phyloP scores from a whole-genome alignment of 441 rosid genomes.

The Pelargonium fulgidum region DNA sequence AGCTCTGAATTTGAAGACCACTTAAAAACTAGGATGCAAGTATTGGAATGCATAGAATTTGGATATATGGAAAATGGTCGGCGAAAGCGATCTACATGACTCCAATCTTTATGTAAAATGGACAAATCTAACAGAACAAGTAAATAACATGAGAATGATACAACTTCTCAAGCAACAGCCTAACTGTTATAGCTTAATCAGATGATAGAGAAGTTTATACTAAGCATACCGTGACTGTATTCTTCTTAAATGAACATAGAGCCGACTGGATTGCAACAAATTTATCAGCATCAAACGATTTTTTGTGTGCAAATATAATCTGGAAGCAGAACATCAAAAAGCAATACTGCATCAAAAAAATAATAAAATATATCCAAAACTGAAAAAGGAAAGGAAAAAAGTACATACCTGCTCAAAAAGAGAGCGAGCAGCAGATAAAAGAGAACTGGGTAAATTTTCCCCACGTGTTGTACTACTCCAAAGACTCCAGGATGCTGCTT shows the following conservation, averaged over 20 bases:
- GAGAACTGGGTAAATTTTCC: constrained; percentile 34
- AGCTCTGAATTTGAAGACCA: not conserved
- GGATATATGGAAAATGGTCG: too few relatives aligned
- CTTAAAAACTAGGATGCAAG: not conserved
- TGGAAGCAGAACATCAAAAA: constrained; percentile 30
- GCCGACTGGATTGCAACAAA: constrained; percentile 52
- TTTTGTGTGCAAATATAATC: constrained; percentile 65
- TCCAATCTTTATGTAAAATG: too few relatives aligned
- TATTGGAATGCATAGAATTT: too few relatives aligned
- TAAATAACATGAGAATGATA: too few relatives aligned
- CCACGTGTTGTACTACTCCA: constrained; percentile 43
- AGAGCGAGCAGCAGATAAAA: constrained; percentile 51
- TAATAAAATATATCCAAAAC: constrained; percentile 10
- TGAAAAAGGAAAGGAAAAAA: constrained; percentile 1
- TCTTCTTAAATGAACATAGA: constrained; percentile 39
- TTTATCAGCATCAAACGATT: constrained; percentile 51
- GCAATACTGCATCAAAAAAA: not conserved
- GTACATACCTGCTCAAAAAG: constrained; percentile 65
- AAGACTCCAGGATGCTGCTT: constrained; percentile 47
- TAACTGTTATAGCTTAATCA: not conserved
- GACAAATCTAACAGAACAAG: too few relatives aligned
- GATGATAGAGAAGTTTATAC: not conserved
- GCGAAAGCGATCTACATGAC: too few relatives aligned
- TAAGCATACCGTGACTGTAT: constrained; percentile 37
- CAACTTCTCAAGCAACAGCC: not conserved